A percentile compares a stretch with the other conserved stretches of the same genome.
These are phyloP conservation scores for Tulasnella sp. DNA, from an alignment of 768 basidiomycete species.

Conservation along the genomic window DNA sequence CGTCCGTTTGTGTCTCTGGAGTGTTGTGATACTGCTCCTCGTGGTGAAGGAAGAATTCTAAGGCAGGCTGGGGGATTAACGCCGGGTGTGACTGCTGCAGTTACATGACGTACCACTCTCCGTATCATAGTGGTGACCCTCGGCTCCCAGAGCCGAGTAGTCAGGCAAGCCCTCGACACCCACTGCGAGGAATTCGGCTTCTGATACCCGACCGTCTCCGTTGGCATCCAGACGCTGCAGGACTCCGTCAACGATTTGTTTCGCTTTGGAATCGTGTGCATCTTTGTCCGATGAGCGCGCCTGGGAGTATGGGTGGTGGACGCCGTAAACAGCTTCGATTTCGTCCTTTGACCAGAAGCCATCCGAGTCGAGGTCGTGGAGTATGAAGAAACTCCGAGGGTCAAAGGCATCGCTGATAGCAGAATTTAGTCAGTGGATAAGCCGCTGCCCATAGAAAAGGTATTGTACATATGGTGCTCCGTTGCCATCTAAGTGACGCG, in stretches of 20 bases:
- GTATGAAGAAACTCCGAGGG: constrained; percentile 82
- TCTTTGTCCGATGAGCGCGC: constrained; percentile 78
- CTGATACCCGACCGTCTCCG: constrained; percentile 63
- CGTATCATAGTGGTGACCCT: constrained; percentile 90
- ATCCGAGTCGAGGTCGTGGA: constrained; percentile 92
- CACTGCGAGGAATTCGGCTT: constrained; percentile 66
- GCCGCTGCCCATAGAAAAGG: background rate
- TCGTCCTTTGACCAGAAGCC: constrained; percentile 81
- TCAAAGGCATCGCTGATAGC: constrained; percentile 71
- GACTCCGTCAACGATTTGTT: constrained; percentile 68
- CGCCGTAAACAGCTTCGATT: constrained; percentile 93
- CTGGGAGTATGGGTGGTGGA: constrained; percentile 86
- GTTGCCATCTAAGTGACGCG: constrained; percentile 63
- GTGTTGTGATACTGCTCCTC: constrained; percentile 96
- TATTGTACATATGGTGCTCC: constrained; percentile 76
- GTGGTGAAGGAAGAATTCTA: constrained; percentile 95
- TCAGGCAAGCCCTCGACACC: constrained; percentile 76
- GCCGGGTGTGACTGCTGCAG: constrained; percentile 8
- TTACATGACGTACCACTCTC: constrained; percentile 64
- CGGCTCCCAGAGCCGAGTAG: constrained; percentile 78
- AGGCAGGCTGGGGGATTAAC: background rate
- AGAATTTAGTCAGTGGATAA: background rate
- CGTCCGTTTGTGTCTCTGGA: constrained; percentile 95
- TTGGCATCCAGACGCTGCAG: constrained; percentile 69
- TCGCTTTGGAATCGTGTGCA: constrained; percentile 78